Evolutionary conservation across 306 rosid species (phyloP), one percentile per base, ranked within the genome.

Genomic region (Cucumis melo): DNA sequence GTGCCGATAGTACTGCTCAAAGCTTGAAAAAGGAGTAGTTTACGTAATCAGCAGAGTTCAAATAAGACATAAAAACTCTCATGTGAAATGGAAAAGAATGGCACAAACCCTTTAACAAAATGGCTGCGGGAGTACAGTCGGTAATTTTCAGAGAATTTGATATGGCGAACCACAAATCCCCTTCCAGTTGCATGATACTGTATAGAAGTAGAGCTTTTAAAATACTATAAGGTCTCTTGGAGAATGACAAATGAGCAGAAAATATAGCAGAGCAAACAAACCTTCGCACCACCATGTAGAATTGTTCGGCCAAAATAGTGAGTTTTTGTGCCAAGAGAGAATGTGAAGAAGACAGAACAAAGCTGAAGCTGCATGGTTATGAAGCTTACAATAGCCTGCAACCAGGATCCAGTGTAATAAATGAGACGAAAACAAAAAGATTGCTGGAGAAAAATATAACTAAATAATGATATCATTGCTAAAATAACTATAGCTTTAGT

Each of bases 281-380:
- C 98, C 97, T 89, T 87, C 57, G 98, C 98, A 85, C 98, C 98
- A 23, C 98, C 98, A 79, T 94, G 98, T 82, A 91, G 97, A 83
- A 94, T 88, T 50, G 98, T 91, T 80, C 97, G 90, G 17, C 97
- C 98, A 82, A 94, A 94, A 83, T 94, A 94, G 84, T 94, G 98
- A 56, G 98, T 87, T 83, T 73, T 85, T 51, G 97, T 94, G 74
- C 98, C 97, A 81, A 94, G 83, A 62, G 96, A 91, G 82, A 94
- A 94, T 39, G 98, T 94, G 86, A 94, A 94, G 85, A 84, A 91
- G 65, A 94, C 94, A 27, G 98, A 59, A 82, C 96, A 91, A 74
- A 94, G 96, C 86, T 94, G 98, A 68, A 91, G 78, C 83, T 94
- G 98, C 98, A 91, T 94, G 29, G 97, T 91, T 80, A 91, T 82